Evolutionary conservation across 2,329 filamentous ascomycete genomes (phyloP).

Genomic region (Sporothrix variecibatus): DNA sequence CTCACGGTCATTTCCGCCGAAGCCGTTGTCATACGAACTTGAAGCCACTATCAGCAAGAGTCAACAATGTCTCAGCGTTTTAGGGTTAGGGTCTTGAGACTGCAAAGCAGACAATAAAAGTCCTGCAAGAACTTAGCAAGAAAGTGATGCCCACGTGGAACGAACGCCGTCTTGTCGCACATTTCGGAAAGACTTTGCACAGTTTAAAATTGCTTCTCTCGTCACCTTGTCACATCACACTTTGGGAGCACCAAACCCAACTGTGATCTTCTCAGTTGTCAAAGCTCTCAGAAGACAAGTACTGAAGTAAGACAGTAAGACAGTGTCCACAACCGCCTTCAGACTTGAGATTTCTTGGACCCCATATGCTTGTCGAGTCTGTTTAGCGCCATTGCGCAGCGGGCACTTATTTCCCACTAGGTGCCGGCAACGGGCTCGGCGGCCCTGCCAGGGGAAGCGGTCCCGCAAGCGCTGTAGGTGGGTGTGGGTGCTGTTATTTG

Average conservation of each 20-base stretch:
- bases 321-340: too few relatives aligned
- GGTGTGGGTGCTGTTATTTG: background rate
- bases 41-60: background rate
- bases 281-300: background rate
- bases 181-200: background rate
- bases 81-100: background rate
- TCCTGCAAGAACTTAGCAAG: background rate
- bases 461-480: slow-evolving; percentile 23
- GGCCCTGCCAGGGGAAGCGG: slow-evolving; percentile 18
- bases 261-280: background rate
- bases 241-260: background rate
- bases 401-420: slow-evolving; percentile 11
- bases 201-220: too few relatives aligned
- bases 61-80: background rate
- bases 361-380: background rate
- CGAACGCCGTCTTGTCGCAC: background rate
- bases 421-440: slow-evolving; percentile 27
- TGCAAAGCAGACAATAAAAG: background rate
- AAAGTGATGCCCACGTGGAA: background rate
- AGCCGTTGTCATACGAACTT: background rate
- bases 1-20: background rate
- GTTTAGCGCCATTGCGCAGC: slow-evolving; percentile 9
- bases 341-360: too few relatives aligned
- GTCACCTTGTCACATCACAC: background rate
- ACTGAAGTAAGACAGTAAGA: too few relatives aligned